These are phyloP conservation scores for Pharus latifolius DNA, from an alignment of 176 grass and related monocot genomes.

Conservation along the genomic window DNA sequence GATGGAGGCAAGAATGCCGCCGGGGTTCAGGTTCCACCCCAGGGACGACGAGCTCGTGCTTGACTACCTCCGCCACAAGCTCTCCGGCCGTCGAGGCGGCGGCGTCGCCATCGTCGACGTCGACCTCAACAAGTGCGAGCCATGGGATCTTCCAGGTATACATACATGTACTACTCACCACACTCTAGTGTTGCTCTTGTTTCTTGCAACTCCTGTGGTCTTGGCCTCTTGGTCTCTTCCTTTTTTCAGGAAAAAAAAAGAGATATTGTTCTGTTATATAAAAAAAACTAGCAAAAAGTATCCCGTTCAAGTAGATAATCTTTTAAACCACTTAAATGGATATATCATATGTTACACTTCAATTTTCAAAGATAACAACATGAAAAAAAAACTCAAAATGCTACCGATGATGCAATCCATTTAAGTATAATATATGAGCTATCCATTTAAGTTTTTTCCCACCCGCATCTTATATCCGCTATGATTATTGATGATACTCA, in stretches of 20 bases:
- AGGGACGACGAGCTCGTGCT: slow-evolving; percentile 77
- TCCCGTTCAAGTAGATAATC: not conserved
- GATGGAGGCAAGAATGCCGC: slow-evolving; percentile 72
- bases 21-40: slow-evolving; percentile 92
- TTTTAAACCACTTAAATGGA: no score
- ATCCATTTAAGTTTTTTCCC: no score
- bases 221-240: no score
- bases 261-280: not conserved
- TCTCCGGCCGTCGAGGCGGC: slow-evolving; percentile 17
- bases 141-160: slow-evolving; percentile 70
- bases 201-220: no score
- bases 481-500: no score
- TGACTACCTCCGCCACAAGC: slow-evolving; percentile 61
- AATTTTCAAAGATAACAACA: no score
- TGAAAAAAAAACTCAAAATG: no score
- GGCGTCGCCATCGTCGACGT: slow-evolving; percentile 44
- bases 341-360: no score
- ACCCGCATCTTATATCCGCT: no score
- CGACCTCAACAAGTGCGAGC: slow-evolving; percentile 81
- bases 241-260: not conserved
- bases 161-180: not conserved
- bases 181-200: no score
- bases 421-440: no score
- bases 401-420: no score
- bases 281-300: not conserved